phyloP scores from a whole-genome alignment of 1,284 basidiomycete genomes.

The Irpex rosettiformis region DNA sequence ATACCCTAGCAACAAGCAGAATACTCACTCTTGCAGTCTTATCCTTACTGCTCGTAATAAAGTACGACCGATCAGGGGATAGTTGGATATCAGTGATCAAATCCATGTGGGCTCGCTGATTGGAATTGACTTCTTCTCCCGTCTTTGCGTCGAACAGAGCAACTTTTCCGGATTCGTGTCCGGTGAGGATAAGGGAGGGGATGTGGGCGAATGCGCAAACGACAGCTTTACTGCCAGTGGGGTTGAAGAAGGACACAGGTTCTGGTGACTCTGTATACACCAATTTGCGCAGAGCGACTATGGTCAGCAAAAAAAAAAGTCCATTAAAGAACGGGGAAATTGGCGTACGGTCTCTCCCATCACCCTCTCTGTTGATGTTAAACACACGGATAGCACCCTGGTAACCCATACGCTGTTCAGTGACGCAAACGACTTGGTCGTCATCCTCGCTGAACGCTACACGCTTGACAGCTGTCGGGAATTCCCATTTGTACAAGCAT shows the following conservation, averaged over 20 bases:
- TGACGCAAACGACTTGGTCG: conserved; percentile 85
- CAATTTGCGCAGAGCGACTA: not conserved
- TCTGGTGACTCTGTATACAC: conserved; percentile 63
- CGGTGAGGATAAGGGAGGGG: conserved; percentile 84
- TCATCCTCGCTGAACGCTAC: conserved; percentile 91
- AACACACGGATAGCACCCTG: conserved; percentile 89
- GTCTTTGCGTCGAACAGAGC: conserved; percentile 86
- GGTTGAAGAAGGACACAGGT: conserved; percentile 78
- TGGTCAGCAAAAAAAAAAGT: not conserved
- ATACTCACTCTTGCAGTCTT: conserved; percentile 84
- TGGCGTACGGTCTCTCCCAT: conserved; percentile 70
- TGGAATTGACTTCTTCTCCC: conserved; percentile 80
- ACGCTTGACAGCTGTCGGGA: conserved; percentile 95
- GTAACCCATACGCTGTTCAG: conserved; percentile 94
- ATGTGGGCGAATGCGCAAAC: conserved; percentile 89
- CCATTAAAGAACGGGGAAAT: conserved; percentile 1
- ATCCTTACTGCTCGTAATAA: conserved; percentile 96
- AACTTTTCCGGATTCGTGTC: conserved; percentile 94
- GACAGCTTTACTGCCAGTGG: conserved; percentile 92
- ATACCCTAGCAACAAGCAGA: not conserved
- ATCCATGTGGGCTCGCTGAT: conserved; percentile 84
- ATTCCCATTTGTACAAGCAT: conserved; percentile 94
- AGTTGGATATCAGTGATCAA: conserved; percentile 92
- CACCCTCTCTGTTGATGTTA: conserved; percentile 77
- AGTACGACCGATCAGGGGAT: conserved; percentile 88